Evolutionary conservation across 768 basidiomycete genomes (phyloP).

Genomic region (Lactifluus hygrophoroides): DNA sequence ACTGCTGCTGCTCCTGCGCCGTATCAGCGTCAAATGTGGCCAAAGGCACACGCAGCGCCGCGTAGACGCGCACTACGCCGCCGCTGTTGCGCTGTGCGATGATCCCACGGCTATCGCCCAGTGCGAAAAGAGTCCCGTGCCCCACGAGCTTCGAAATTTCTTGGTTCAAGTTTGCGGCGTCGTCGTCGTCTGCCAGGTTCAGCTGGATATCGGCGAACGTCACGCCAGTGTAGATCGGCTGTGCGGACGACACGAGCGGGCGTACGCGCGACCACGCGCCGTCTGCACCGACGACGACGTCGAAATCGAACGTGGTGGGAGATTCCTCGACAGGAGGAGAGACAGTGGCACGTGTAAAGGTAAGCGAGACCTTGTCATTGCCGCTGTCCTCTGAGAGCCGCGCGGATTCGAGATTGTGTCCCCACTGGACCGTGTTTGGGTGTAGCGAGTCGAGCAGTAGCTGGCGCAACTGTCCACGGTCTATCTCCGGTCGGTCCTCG

Average conservation of each 20-base stretch:
- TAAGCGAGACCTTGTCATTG: neutral
- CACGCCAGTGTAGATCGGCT: constrained; percentile 30
- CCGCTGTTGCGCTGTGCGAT: constrained; percentile 29
- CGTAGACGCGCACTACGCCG: constrained; percentile 17
- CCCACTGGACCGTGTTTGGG: neutral
- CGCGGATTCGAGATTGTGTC: neutral
- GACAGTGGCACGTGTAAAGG: neutral
- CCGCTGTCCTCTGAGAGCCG: neutral
- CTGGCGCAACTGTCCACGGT: constrained; percentile 11
- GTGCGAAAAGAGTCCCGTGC: constrained; percentile 25
- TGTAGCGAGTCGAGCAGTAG: constrained; percentile 7
- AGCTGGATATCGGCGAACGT: constrained; percentile 22
- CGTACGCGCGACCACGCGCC: constrained; percentile 36
- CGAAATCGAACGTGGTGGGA: constrained; percentile 1
- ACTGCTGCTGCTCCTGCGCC: neutral
- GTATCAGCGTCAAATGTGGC: neutral
- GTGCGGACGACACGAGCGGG: constrained; percentile 25
- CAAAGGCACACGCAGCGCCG: neutral
- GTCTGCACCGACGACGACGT: constrained; percentile 32
- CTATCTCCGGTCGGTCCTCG: constrained; percentile 3
- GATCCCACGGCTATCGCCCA: constrained; percentile 24
- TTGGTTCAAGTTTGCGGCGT: neutral
- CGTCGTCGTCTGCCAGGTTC: constrained; percentile 9
- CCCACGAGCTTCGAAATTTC: constrained; percentile 22
- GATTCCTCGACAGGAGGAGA: neutral